These are phyloP conservation scores for Lentinula novae-zelandiae DNA, from an alignment of 1,284 basidiomycete species.

Conservation along the genomic window DNA sequence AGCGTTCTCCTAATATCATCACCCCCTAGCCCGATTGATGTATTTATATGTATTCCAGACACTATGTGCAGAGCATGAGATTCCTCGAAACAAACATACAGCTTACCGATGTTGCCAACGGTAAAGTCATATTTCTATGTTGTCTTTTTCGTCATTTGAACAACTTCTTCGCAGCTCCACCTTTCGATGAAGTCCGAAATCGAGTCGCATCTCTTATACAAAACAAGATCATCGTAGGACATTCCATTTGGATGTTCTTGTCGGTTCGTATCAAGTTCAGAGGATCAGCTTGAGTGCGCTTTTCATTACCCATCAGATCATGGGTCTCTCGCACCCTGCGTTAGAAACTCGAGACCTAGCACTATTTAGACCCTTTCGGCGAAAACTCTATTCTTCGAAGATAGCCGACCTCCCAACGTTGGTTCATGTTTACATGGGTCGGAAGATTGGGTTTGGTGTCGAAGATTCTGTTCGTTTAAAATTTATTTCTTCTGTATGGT, in stretches of 20 bases:
- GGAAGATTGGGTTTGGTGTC: constrained; percentile 37
- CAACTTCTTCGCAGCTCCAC: constrained; percentile 33
- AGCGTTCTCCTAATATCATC: constrained; percentile 1
- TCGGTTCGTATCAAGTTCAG: constrained; percentile 35
- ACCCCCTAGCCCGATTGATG: not conserved
- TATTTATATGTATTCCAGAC: constrained; percentile 24
- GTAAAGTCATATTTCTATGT: constrained; percentile 24
- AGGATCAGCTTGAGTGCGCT: not conserved
- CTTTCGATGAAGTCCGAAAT: constrained; percentile 44
- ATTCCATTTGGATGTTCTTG: constrained; percentile 51
- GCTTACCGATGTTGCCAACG: constrained; percentile 34
- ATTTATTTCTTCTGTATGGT: not conserved
- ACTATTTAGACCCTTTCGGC: constrained; percentile 50
- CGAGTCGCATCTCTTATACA: constrained; percentile 39
- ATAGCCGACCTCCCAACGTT: constrained; percentile 42
- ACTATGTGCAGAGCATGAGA: constrained; percentile 46
- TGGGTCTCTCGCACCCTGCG: constrained; percentile 50
- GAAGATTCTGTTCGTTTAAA: constrained; percentile 46
- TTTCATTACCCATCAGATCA: constrained; percentile 31
- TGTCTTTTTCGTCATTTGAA: not conserved
- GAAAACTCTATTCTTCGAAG: constrained; percentile 36
- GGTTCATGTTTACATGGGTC: constrained; percentile 47
- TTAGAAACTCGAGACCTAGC: constrained; percentile 54
- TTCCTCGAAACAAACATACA: constrained; percentile 44
- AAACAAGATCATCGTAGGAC: constrained; percentile 52